These are phyloP conservation scores for Paraleonurus japonicus DNA, from an alignment of 257 asterid species.

Conservation along the genomic window DNA sequence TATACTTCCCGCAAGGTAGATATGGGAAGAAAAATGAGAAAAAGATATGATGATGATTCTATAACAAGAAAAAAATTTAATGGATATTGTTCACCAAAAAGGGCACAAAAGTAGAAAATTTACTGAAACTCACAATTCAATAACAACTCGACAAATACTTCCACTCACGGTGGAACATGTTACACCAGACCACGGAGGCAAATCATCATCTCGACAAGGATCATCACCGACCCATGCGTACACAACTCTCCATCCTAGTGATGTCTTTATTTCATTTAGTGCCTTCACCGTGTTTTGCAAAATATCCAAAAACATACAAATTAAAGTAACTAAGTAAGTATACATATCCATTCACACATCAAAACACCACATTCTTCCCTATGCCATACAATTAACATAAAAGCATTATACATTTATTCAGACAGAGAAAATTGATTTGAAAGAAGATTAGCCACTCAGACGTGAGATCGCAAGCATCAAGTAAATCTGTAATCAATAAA, in stretches of 20 bases:
- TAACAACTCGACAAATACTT: conserved; percentile 87
- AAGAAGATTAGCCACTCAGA: neutral
- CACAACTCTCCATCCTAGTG: conserved; percentile 99
- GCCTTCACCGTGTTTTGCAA: conserved; percentile 68
- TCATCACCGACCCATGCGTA: conserved; percentile 99
- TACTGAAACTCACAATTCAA: conserved; percentile 70
- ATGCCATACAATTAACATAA: neutral
- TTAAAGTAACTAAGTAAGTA: conserved; percentile 1
- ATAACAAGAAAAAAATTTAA: neutral
- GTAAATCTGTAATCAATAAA: neutral
- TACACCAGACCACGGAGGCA: conserved; percentile 96
- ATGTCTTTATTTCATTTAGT: conserved; percentile 91
- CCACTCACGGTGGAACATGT: conserved; percentile 80
- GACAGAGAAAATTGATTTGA: neutral
- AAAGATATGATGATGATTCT: neutral
- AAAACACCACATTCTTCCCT: conserved; percentile 1
- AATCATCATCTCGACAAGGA: conserved; percentile 97
- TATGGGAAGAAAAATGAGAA: neutral
- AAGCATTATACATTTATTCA: neutral
- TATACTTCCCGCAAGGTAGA: conserved; percentile 81
- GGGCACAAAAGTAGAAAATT: neutral
- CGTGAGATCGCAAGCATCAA: conserved; percentile 2
- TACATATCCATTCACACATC: conserved; percentile 13
- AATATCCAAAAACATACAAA: conserved; percentile 11
- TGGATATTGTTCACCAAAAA: neutral